Evolutionary conservation across 163 green algal species (phyloP).

Genomic region (Chlorella variabilis): DNA sequence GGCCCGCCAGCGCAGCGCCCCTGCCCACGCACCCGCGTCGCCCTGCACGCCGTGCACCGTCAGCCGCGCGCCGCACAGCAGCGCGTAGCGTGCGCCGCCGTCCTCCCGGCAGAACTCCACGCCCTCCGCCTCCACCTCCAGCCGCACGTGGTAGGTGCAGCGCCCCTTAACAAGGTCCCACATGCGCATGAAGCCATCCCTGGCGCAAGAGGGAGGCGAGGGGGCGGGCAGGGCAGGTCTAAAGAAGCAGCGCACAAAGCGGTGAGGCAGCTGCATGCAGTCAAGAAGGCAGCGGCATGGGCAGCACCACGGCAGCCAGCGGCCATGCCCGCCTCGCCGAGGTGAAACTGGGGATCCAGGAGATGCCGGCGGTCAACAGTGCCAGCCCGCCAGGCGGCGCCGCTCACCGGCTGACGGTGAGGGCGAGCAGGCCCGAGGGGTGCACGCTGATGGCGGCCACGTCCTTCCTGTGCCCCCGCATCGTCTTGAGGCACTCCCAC

Average conservation of each 20-base stretch:
- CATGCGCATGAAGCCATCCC: slow-evolving; percentile 78
- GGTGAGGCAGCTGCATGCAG: too few species aligned
- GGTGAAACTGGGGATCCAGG: too few species aligned
- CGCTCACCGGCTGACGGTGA: slow-evolving; percentile 60
- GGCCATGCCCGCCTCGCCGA: too few species aligned
- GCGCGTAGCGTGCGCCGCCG: slow-evolving; percentile 57
- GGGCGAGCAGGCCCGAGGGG: slow-evolving; percentile 70
- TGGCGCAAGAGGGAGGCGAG: not conserved
- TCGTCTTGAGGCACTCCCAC: slow-evolving; percentile 86
- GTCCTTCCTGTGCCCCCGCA: slow-evolving; percentile 74
- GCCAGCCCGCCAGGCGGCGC: too few species aligned
- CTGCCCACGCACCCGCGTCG: slow-evolving; percentile 31
- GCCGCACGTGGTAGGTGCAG: slow-evolving; percentile 67
- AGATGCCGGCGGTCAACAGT: too few species aligned
- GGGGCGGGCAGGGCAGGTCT: too few species aligned
- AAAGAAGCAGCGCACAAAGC: too few species aligned
- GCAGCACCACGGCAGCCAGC: too few species aligned
- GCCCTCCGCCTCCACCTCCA: slow-evolving; percentile 63
- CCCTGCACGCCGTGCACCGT: slow-evolving; percentile 50
- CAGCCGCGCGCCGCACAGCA: slow-evolving; percentile 55
- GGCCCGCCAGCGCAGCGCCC: too few species aligned
- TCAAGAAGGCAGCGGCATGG: too few species aligned
- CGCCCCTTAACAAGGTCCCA: slow-evolving; percentile 86
- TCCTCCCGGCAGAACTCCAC: slow-evolving; percentile 59
- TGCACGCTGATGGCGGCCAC: slow-evolving; percentile 78